Percentiles rank a stretch among this genome's conserved stretches.
These are phyloP conservation scores for Leccinellum albellum DNA, from an alignment of 768 basidiomycete genomes.

Conservation along the genomic window DNA sequence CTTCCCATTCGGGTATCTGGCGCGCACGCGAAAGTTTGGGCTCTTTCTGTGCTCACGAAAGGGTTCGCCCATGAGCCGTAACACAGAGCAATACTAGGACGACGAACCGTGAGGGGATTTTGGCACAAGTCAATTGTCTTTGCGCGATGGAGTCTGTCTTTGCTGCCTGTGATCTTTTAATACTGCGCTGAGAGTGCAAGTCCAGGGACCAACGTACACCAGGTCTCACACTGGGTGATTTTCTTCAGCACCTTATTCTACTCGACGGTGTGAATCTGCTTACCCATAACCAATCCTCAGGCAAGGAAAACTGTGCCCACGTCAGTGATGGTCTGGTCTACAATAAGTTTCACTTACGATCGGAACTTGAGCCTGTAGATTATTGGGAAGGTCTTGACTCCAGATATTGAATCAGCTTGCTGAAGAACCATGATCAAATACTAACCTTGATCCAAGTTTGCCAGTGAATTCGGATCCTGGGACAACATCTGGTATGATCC, in stretches of 20 bases:
- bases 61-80: neutral
- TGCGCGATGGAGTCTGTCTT: slow-evolving; percentile 71
- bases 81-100: neutral
- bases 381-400: slow-evolving; percentile 84
- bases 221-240: slow-evolving; percentile 83
- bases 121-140: slow-evolving; percentile 96
- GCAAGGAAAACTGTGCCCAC: slow-evolving; percentile 66
- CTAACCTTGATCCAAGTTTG: slow-evolving; percentile 90
- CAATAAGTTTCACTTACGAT: slow-evolving; percentile 63
- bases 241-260: slow-evolving; percentile 3
- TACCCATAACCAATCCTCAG: slow-evolving; percentile 96
- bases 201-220: slow-evolving; percentile 61
- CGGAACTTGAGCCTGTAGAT: slow-evolving; percentile 86
- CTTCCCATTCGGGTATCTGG: slow-evolving; percentile 97
- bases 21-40: slow-evolving; percentile 91
- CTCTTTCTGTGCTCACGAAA: slow-evolving; percentile 68
- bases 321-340: neutral
- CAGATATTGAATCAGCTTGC: neutral
- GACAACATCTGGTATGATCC: slow-evolving; percentile 92
- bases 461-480: slow-evolving; percentile 88
- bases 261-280: slow-evolving; percentile 19
- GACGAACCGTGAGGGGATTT: slow-evolving; percentile 84
- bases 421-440: neutral
- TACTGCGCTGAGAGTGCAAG: neutral
- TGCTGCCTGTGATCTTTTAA: slow-evolving; percentile 53